Percentiles rank a stretch among this genome's conserved stretches.
Conservation (phyloP, 306 rosid genomes). For the Canavalia ensiformis region DNA sequence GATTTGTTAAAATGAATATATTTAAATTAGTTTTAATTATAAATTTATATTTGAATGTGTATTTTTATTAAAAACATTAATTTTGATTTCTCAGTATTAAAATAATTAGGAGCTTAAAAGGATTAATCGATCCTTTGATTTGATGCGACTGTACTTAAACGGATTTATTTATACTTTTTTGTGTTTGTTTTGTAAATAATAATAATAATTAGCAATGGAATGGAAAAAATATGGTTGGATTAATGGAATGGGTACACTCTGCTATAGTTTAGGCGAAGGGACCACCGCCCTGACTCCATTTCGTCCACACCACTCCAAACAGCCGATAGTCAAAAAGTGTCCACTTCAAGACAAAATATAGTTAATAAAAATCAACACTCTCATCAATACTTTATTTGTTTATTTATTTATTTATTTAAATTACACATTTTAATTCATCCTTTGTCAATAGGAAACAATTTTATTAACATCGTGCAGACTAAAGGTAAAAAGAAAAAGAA, state of each 20-base stretch:
- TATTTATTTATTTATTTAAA: neutral
- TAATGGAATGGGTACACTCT: neutral
- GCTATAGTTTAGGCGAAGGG: neutral
- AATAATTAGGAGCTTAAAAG: too few species aligned
- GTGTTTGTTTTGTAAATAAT: neutral
- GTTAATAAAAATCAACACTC: neutral
- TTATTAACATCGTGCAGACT: too few species aligned
- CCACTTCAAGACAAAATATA: slow-evolving; percentile 19
- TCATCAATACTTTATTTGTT: neutral
- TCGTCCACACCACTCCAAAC: neutral
- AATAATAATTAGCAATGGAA: neutral
- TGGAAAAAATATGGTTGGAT: neutral
- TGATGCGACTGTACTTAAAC: neutral
- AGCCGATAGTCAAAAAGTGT: neutral
- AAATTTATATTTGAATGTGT: too few species aligned
- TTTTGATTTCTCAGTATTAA: too few species aligned
- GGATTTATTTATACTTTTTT: neutral
- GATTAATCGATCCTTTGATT: neutral
- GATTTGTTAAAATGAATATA: too few species aligned
- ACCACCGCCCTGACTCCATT: slow-evolving; percentile 14
- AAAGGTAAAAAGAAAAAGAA: too few species aligned
- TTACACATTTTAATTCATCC: neutral
- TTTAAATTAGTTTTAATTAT: too few species aligned
- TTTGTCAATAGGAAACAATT: neutral
- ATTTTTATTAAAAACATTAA: too few species aligned